Conservation (phyloP, 2,329 filamentous ascomycete genomes). For the Teratosphaeria destructans region DNA sequence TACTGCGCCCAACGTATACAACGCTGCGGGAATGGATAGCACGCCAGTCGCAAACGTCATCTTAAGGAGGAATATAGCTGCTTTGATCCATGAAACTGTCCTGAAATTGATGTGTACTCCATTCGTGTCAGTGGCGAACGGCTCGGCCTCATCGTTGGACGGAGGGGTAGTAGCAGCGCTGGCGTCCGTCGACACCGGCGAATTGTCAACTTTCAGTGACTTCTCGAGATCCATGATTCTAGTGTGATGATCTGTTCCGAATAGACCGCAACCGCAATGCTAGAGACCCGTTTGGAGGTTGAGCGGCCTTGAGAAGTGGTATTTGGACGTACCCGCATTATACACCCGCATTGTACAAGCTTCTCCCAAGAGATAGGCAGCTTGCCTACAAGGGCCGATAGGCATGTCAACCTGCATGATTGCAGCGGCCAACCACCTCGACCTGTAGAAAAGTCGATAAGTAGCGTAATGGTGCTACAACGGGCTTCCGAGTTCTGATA, state of each 20-base stretch:
- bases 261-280: neutral
- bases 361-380: slow-evolving; percentile 67
- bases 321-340: neutral
- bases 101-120: slow-evolving; percentile 6
- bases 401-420: neutral
- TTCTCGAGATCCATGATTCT: neutral
- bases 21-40: slow-evolving; percentile 9
- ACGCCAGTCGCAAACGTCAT: slow-evolving; percentile 13
- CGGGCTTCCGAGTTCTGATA: neutral
- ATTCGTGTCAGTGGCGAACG: slow-evolving; percentile 5
- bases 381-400: neutral
- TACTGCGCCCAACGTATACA: slow-evolving; percentile 11
- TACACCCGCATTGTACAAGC: slow-evolving; percentile 57
- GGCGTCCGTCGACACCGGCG: neutral
- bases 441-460: neutral
- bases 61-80: slow-evolving; percentile 10
- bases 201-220: neutral
- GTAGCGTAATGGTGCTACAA: neutral
- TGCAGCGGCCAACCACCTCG: neutral
- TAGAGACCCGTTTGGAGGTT: neutral
- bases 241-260: neutral
- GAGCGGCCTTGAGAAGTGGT: slow-evolving; percentile 48
- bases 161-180: neutral
- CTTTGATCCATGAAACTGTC: slow-evolving; percentile 9
- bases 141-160: slow-evolving; percentile 1